These are phyloP conservation scores for Aspergillus ellipticus DNA, from an alignment of 495 filamentous ascomycete genomes.

Conservation along the genomic window DNA sequence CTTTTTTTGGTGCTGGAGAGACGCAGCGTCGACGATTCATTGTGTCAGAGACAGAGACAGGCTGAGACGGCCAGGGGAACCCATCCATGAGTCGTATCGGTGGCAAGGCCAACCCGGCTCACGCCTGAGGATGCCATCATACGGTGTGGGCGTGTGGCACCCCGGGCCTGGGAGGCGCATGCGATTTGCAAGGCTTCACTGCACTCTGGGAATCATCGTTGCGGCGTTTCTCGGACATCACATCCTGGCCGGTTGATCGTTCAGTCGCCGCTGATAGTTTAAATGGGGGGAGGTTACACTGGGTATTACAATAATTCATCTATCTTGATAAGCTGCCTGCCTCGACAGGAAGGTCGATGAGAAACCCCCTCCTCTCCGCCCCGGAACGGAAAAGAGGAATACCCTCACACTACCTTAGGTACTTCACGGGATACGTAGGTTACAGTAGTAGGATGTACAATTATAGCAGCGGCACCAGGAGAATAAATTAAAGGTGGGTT, in stretches of 20 bases:
- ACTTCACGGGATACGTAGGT: too few species aligned
- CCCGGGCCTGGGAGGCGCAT: background rate
- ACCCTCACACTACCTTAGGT: too few species aligned
- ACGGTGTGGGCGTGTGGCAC: background rate
- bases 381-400: background rate
- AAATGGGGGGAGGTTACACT: background rate
- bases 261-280: background rate
- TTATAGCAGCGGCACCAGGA: background rate
- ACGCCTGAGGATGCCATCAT: background rate
- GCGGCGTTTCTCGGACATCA: background rate
- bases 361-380: background rate
- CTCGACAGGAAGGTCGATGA: background rate
- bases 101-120: constrained; percentile 1
- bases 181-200: background rate
- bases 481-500: constrained; percentile 6
- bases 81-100: background rate
- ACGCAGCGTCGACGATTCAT: background rate
- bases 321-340: too few species aligned
- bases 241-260: constrained; percentile 1
- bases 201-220: background rate
- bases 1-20: background rate
- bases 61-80: constrained; percentile 5
- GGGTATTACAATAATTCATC: background rate
- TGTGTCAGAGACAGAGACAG: constrained; percentile 11
- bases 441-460: too few species aligned